Percentiles rank a stretch among this genome's conserved stretches.
These are phyloP conservation scores for Ramaria sp. DNA, from an alignment of 768 basidiomycete species.

Conservation along the genomic window DNA sequence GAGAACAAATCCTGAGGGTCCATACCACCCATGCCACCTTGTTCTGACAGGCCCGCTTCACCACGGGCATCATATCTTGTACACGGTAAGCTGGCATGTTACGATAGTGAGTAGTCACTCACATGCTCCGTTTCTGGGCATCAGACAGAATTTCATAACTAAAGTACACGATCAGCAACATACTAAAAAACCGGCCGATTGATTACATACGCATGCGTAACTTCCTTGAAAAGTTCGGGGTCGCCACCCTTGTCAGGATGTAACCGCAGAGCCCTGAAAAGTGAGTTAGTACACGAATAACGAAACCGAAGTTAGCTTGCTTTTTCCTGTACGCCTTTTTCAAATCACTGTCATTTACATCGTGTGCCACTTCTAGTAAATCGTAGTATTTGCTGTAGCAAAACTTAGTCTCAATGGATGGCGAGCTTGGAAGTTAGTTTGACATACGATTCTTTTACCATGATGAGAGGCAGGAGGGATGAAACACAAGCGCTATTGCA, in stretches of 20 bases:
- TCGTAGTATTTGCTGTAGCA: conserved; percentile 76
- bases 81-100: neutral
- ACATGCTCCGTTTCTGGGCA: conserved; percentile 58
- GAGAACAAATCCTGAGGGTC: conserved; percentile 97
- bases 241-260: conserved; percentile 96
- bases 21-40: conserved; percentile 90
- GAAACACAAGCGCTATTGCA: conserved; percentile 3
- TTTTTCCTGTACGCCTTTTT: conserved; percentile 97
- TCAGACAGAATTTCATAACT: conserved; percentile 95
- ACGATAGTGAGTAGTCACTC: neutral
- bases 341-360: conserved; percentile 73
- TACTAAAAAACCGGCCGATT: neutral
- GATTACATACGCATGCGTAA: conserved; percentile 81
- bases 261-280: conserved; percentile 61
- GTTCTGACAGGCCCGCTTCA: conserved; percentile 81
- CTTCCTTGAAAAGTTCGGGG: conserved; percentile 94
- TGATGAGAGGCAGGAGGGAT: conserved; percentile 18
- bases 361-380: conserved; percentile 74
- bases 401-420: neutral
- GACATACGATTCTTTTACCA: conserved; percentile 65
- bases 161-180: neutral
- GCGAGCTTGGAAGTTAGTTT: neutral
- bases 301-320: conserved; percentile 27
- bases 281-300: neutral
- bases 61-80: conserved; percentile 74